phyloP scores from a whole-genome alignment of 805 yeast species.

The Starmerella bombi region DNA sequence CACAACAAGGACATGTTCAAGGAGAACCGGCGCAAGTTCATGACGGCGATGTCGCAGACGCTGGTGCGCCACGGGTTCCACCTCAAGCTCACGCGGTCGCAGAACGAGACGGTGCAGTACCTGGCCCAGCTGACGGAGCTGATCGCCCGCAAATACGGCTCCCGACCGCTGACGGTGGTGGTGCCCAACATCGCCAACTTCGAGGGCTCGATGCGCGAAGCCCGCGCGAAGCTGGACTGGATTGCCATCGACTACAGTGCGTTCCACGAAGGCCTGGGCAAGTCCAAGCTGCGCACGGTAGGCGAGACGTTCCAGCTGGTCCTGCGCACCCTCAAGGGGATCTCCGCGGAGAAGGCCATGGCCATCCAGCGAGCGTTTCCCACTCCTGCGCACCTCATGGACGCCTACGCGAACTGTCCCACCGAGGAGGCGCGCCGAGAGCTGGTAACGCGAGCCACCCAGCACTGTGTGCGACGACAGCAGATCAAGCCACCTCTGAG shows the following conservation, averaged over 20 bases:
- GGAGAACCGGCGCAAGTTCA: constrained; percentile 40
- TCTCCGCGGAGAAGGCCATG: constrained; percentile 73
- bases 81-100: constrained; percentile 51
- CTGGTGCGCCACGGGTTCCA: constrained; percentile 54
- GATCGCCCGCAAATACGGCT: constrained; percentile 31
- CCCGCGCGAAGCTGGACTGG: constrained; percentile 13
- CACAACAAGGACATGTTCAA: constrained; percentile 22
- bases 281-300: constrained; percentile 55
- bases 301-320: constrained; percentile 62
- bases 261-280: constrained; percentile 57
- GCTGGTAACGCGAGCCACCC: constrained; percentile 28
- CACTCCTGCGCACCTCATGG: constrained; percentile 53
- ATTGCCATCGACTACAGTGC: constrained; percentile 31
- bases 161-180: constrained; percentile 30
- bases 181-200: constrained; percentile 40
- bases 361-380: constrained; percentile 56
- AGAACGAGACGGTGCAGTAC: constrained; percentile 61
- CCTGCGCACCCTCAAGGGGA: constrained; percentile 69
- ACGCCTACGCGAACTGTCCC: constrained; percentile 30
- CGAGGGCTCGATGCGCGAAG: constrained; percentile 33
- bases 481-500: constrained; percentile 20
- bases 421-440: constrained; percentile 27
- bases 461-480: constrained; percentile 37
- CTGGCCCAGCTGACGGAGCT: constrained; percentile 38
- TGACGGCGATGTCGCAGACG: constrained; percentile 62